Conservation (phyloP, 169 alveolate genomes). For the Cryptosporidium xiaoi region DNA sequence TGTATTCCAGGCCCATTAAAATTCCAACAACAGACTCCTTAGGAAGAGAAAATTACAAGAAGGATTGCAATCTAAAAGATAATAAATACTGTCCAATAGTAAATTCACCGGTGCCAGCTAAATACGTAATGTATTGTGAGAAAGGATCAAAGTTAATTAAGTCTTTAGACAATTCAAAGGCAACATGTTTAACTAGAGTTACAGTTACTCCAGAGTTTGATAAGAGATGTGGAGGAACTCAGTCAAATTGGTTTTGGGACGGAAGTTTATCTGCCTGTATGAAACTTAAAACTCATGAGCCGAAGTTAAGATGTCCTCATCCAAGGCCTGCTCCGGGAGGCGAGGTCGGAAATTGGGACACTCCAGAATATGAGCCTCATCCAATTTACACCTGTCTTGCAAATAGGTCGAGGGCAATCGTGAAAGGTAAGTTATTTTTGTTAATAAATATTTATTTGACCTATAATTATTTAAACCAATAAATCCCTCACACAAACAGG, state of each 20-base stretch:
- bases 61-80: constrained; percentile 28
- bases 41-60: constrained; percentile 28
- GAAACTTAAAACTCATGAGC: constrained; percentile 55
- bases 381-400: constrained; percentile 68
- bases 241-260: constrained; percentile 73
- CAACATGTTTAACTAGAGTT: constrained; percentile 56
- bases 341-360: constrained; percentile 72
- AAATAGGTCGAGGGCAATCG: constrained; percentile 61
- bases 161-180: constrained; percentile 48
- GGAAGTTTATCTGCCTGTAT: constrained; percentile 28
- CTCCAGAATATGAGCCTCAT: constrained; percentile 72
- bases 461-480: not conserved
- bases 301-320: constrained; percentile 62
- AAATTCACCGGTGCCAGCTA: constrained; percentile 34
- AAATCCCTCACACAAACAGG: not conserved
- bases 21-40: constrained; percentile 57
- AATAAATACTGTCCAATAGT: constrained; percentile 54
- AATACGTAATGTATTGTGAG: constrained; percentile 63
- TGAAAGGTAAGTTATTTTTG: constrained; percentile 30
- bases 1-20: constrained; percentile 72
- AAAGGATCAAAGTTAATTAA: constrained; percentile 54
- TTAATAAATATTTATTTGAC: not conserved
- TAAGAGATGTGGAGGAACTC: constrained; percentile 59
- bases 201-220: constrained; percentile 66
- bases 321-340: constrained; percentile 52